Percentiles rank a stretch among this genome's conserved stretches.
Conservation (phyloP, 345 rosid species). For the Linum trigynum region DNA sequence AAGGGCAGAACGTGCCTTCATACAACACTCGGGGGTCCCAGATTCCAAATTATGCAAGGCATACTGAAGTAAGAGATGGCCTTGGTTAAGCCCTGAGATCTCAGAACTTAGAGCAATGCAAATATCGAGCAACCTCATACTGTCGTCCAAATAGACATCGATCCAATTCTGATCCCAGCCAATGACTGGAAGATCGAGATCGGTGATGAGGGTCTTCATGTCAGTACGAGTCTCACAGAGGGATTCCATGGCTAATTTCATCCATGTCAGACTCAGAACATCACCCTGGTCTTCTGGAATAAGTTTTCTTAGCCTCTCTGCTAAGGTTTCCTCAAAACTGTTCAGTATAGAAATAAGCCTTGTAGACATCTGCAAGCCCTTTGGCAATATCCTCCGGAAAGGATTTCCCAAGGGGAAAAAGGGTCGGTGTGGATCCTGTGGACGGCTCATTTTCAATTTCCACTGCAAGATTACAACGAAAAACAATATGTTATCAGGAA, state of each 20-base stretch:
- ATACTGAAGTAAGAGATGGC: conserved; percentile 68
- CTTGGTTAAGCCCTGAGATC: conserved; percentile 63
- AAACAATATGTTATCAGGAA: background rate
- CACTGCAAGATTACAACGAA: conserved; percentile 22
- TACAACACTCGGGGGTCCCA: conserved; percentile 32
- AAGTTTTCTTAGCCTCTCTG: conserved; percentile 52
- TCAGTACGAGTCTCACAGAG: conserved; percentile 60
- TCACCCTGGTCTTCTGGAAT: conserved; percentile 50
- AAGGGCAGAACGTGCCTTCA: conserved; percentile 51
- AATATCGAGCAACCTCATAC: conserved; percentile 75
- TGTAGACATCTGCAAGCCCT: conserved; percentile 58
- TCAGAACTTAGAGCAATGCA: conserved; percentile 72
- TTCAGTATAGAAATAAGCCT: conserved; percentile 37
- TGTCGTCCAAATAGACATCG: conserved; percentile 75
- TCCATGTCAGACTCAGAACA: conserved; percentile 70
- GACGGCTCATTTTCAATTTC: conserved; percentile 51
- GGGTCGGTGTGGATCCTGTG: conserved; percentile 65
- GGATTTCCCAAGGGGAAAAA: conserved; percentile 83
- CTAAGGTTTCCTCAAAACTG: conserved; percentile 52
- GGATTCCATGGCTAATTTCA: conserved; percentile 70
- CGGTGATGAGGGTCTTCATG: conserved; percentile 56
- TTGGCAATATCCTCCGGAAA: conserved; percentile 68
- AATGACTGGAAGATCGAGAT: conserved; percentile 67
- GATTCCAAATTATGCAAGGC: conserved; percentile 53
- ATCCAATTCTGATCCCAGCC: conserved; percentile 95